Evolutionary conservation across 345 rosid species (phyloP).

Genomic region (Erysimum cheiranthoides): DNA sequence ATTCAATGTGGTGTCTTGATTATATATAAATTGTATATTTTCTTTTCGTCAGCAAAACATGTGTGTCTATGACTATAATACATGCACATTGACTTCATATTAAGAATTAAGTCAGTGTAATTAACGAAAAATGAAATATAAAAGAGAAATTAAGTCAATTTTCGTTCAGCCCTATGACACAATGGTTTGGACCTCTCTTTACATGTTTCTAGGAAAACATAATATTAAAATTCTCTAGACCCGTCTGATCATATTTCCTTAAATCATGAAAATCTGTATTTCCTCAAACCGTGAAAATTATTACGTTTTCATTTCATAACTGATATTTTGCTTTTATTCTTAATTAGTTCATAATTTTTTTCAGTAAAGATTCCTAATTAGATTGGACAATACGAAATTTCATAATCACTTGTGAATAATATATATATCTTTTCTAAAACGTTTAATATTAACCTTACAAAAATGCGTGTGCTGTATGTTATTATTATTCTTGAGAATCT

Average conservation of each 20-base stretch:
- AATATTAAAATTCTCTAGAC: not conserved
- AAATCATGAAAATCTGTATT: no score
- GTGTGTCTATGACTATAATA: not conserved
- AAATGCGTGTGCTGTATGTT: constrained; percentile 17
- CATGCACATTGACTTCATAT: not conserved
- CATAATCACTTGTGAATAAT: constrained; percentile 15
- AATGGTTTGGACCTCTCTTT: not conserved
- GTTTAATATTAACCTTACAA: constrained; percentile 36
- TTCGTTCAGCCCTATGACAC: not conserved
- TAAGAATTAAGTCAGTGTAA: not conserved
- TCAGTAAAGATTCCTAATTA: not conserved
- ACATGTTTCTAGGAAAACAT: not conserved
- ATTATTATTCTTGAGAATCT: constrained; percentile 34
- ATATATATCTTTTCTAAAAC: not conserved
- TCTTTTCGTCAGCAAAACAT: constrained; percentile 7
- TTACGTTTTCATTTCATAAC: constrained; percentile 6
- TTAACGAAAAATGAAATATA: not conserved
- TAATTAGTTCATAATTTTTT: not conserved
- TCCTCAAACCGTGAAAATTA: not conserved
- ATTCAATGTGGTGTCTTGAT: constrained; percentile 15
- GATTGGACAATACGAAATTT: constrained; percentile 18
- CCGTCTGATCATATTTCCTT: not conserved
- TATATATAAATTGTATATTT: not conserved
- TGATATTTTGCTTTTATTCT: not conserved
- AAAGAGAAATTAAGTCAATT: constrained; percentile 1